Evolutionary conservation across 192 early-diverging fungal species (phyloP).

Genomic region (Spizellomyces sp.): DNA sequence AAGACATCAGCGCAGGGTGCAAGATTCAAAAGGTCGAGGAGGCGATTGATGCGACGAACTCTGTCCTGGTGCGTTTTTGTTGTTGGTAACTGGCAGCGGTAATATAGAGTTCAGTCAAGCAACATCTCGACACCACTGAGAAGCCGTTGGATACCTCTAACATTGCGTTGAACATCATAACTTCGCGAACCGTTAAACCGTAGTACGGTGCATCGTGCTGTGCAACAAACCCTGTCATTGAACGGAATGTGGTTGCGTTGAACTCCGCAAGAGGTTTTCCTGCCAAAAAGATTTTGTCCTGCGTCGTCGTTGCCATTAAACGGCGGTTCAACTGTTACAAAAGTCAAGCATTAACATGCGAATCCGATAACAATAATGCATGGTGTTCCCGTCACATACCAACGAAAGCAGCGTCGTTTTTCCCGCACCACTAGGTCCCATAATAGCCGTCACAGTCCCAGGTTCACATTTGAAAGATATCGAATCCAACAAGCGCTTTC

Average conservation of each 20-base stretch:
- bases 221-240: slow-evolving; percentile 35
- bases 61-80: slow-evolving; percentile 3
- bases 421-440: slow-evolving; percentile 40
- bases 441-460: slow-evolving; percentile 35
- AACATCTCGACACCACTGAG: slow-evolving; percentile 71
- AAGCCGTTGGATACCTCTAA: slow-evolving; percentile 28
- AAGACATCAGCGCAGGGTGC: slow-evolving; percentile 25
- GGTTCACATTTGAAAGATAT: slow-evolving; percentile 28
- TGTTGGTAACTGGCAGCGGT: slow-evolving; percentile 41
- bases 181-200: slow-evolving; percentile 47
- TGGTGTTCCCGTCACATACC: background rate
- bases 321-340: slow-evolving; percentile 15
- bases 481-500: slow-evolving; percentile 24
- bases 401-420: slow-evolving; percentile 37
- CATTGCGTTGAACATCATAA: slow-evolving; percentile 43
- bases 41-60: slow-evolving; percentile 21
- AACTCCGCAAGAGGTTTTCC: slow-evolving; percentile 19
- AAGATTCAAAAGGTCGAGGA: slow-evolving; percentile 24
- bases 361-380: background rate
- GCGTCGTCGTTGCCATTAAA: background rate
- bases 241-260: slow-evolving; percentile 11
- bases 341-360: background rate
- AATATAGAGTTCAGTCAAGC: slow-evolving; percentile 41
- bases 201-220: slow-evolving; percentile 39
- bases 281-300: slow-evolving; percentile 19